Conservation (phyloP, 2,329 filamentous ascomycete species). For the Trichoderma simmonsii region DNA sequence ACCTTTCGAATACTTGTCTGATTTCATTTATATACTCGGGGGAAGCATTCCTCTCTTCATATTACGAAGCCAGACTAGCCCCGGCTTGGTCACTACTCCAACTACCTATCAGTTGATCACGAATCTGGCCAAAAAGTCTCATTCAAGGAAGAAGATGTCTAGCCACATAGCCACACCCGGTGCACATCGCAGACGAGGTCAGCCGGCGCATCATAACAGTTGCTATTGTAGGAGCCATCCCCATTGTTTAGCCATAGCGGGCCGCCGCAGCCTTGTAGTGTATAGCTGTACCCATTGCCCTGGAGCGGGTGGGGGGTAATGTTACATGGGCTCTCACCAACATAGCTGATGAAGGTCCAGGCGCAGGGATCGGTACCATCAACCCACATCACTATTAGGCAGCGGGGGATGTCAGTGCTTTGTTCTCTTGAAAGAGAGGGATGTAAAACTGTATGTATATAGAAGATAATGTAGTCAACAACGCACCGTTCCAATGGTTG, state of each 20-base stretch:
- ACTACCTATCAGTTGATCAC: background rate
- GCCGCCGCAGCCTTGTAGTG: background rate
- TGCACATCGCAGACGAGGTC: background rate
- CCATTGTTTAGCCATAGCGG: background rate
- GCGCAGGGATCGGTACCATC: background rate
- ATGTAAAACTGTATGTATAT: background rate
- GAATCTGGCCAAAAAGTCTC: background rate
- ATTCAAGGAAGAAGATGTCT: background rate
- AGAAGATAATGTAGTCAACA: background rate
- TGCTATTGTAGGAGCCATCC: background rate
- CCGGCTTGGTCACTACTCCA: background rate
- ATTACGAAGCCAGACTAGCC: background rate
- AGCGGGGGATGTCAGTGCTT: background rate
- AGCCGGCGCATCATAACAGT: background rate
- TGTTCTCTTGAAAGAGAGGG: background rate
- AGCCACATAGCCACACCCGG: background rate
- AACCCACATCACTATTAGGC: constrained; percentile 1
- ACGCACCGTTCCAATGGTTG: background rate
- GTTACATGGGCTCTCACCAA: background rate
- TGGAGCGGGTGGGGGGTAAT: background rate
- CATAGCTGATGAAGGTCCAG: background rate
- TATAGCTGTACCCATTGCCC: background rate
- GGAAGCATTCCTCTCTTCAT: background rate
- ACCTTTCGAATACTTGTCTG: background rate
- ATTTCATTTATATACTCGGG: background rate